Base-by-base conservation (phyloP, 1,284 basidiomycete genomes). In the Pyrrhoderma lamaoense region DNA sequence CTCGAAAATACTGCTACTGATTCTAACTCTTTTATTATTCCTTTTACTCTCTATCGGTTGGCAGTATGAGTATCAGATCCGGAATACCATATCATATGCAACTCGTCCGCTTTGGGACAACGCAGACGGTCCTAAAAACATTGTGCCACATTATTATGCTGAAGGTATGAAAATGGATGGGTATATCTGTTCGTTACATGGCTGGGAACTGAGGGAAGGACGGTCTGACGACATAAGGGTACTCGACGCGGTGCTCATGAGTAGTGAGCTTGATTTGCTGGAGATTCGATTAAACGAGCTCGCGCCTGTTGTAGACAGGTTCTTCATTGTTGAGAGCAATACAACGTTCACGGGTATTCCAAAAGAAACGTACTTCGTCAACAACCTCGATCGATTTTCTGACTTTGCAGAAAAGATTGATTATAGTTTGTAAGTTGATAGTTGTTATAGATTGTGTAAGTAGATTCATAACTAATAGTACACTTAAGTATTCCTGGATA, bases 211-310 rank as follows among this genome's bases (percentile, higher is more conserved):
- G 53, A 66, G 77, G 39, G 55, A 60, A 22, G 45, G 53, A 21
- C 19, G 21, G 39, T 56, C 2, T 2, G 38, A n/a, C 7, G 14
- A 44, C 27, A 58, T 61, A 8, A 56, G 61, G 21, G 60, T 70
- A 9, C 68, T 65, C 67, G 82, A 85, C 59, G 79, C 81, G 2
- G 71, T 84, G 34, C 70, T 82, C 36, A 70, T 80, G 65, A 77
- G 74, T 38, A 47, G 50, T 23, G 84, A 87, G 64, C 66, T 87
- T 27, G 84, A 87, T 62, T 65, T 87, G 51, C 65, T 87, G 45
- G 82, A 87, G 62, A 75, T 86, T 50, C 72, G 85, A 3, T 66
- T 86, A 64, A 69, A 79, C 64, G 85, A 88, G 65, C 73, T 85
- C 52, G 73, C 75, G 52, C 63, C 70, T 2, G 70, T 79, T 47